Conservation (phyloP, 1,284 basidiomycete species). For the Leccinum subrobustum region DNA sequence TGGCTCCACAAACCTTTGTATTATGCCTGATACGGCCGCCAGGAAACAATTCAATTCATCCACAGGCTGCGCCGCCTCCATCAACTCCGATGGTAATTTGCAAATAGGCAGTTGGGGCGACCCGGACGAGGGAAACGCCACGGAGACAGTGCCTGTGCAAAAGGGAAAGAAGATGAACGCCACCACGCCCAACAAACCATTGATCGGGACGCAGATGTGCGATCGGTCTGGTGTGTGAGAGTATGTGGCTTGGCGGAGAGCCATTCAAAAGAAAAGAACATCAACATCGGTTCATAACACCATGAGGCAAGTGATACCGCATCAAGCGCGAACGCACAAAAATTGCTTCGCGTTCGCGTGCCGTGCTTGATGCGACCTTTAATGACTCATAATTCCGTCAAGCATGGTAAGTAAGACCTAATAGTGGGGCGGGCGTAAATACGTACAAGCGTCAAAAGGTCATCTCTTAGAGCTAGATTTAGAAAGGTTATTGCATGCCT, state of each 20-base stretch:
- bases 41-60: conserved; percentile 9
- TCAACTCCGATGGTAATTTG: conserved; percentile 24
- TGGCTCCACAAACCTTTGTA: background rate
- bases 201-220: conserved; percentile 27
- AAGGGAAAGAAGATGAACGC: conserved; percentile 5
- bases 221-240: conserved; percentile 13
- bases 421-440: conserved; percentile 24
- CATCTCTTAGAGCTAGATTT: conserved; percentile 16
- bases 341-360: conserved; percentile 3
- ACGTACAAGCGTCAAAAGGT: conserved; percentile 21
- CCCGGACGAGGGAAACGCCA: conserved; percentile 25
- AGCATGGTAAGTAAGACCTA: conserved; percentile 15
- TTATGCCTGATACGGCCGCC: conserved; percentile 3
- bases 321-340: conserved; percentile 15
- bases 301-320: conserved; percentile 20
- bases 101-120: conserved; percentile 17
- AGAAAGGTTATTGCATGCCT: conserved; percentile 14
- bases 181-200: conserved; percentile 18
- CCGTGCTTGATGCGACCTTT: conserved; percentile 11
- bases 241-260: background rate
- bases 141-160: conserved; percentile 17
- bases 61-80: conserved; percentile 23
- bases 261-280: conserved; percentile 6
- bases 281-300: conserved; percentile 1
- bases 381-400: conserved; percentile 19